phyloP scores from a whole-genome alignment of 2,329 filamentous ascomycete genomes.

The Aspergillus thermomutatus region DNA sequence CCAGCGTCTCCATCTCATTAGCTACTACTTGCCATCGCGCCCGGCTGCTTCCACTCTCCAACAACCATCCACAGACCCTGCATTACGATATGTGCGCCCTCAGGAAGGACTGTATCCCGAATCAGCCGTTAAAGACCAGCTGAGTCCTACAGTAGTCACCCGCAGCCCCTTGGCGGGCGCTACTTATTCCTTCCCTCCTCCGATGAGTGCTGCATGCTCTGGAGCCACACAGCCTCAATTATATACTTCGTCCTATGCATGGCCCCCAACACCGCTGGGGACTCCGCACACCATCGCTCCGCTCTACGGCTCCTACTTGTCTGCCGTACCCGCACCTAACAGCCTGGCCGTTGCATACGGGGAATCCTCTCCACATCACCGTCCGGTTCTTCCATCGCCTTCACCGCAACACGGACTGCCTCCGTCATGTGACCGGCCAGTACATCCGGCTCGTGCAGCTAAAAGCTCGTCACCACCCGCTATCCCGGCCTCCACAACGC shows the following conservation, averaged over 20 bases:
- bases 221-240: conserved; percentile 37
- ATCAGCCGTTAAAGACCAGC: conserved; percentile 82
- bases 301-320: conserved; percentile 36
- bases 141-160: conserved; percentile 75
- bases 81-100: conserved; percentile 76
- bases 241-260: conserved; percentile 41
- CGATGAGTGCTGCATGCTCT: conserved; percentile 50
- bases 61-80: conserved; percentile 77
- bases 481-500: conserved; percentile 18
- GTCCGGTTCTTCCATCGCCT: conserved; percentile 19
- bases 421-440: conserved; percentile 32
- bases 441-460: conserved; percentile 27
- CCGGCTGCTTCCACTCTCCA: conserved; percentile 68
- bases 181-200: conserved; percentile 51
- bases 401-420: conserved; percentile 26
- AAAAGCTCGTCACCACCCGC: conserved; percentile 27
- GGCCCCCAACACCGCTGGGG: conserved; percentile 43
- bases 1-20: conserved; percentile 95
- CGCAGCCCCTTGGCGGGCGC: conserved; percentile 65
- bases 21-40: conserved; percentile 85
- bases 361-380: conserved; percentile 24
- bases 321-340: conserved; percentile 29
- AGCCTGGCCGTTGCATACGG: conserved; percentile 30
- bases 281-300: conserved; percentile 40
- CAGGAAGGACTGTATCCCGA: conserved; percentile 96